Conservation (phyloP, 116 monocot species). For the Papilionanthe hybrid region DNA sequence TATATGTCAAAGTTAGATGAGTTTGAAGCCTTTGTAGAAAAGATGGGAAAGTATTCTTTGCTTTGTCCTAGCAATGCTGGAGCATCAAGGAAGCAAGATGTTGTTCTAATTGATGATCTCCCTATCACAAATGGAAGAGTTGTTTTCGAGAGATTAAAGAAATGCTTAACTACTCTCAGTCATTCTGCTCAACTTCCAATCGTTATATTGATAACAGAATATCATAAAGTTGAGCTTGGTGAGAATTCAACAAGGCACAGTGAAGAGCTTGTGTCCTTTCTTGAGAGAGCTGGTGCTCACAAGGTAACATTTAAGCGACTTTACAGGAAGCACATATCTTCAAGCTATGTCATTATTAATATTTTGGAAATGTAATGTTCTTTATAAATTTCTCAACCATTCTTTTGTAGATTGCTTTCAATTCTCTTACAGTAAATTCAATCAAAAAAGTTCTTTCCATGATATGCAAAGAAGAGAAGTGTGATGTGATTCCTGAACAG, state of each 20-base stretch:
- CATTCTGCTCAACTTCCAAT: slow-evolving; percentile 60
- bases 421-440: slow-evolving; percentile 77
- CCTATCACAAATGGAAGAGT: slow-evolving; percentile 73
- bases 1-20: slow-evolving; percentile 96
- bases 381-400: not conserved
- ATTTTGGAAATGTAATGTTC: not conserved
- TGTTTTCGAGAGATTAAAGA: slow-evolving; percentile 62
- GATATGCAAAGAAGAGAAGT: slow-evolving; percentile 68
- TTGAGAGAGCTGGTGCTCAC: slow-evolving; percentile 72
- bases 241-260: slow-evolving; percentile 23
- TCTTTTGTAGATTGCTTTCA: slow-evolving; percentile 69
- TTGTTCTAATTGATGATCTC: slow-evolving; percentile 92
- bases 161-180: slow-evolving; percentile 59
- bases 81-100: slow-evolving; percentile 39
- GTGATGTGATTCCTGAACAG: slow-evolving; percentile 31
- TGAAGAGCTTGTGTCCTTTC: slow-evolving; percentile 64
- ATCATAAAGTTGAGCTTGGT: slow-evolving; percentile 45
- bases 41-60: slow-evolving; percentile 69
- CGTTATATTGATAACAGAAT: slow-evolving; percentile 74
- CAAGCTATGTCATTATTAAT: not conserved
- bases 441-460: slow-evolving; percentile 74
- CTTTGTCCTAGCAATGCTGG: slow-evolving; percentile 30
- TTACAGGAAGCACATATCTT: not conserved
- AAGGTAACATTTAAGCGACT: slow-evolving; percentile 44
- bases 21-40: slow-evolving; percentile 79